These are phyloP conservation scores for Ajuga reptans DNA, from an alignment of 305 asterid genomes.

Conservation along the genomic window DNA sequence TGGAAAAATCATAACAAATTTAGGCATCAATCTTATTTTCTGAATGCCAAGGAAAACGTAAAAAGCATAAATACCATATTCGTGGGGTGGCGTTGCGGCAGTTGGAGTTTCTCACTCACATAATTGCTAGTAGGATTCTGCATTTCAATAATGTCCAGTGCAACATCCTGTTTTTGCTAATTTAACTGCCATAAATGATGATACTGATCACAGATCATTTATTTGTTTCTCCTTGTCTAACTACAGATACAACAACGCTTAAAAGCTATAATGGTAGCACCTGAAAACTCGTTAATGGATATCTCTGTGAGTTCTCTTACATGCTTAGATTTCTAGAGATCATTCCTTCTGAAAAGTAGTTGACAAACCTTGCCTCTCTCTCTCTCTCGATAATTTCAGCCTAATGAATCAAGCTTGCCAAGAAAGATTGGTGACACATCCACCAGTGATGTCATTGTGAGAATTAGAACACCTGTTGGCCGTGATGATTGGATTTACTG, in stretches of 20 bases:
- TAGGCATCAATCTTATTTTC: background rate
- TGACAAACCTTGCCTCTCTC: conserved; percentile 4
- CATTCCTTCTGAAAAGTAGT: background rate
- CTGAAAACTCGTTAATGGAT: conserved; percentile 33
- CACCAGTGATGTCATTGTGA: conserved; percentile 69
- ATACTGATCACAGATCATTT: background rate
- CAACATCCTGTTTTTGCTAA: background rate
- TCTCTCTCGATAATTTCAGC: too few relatives aligned
- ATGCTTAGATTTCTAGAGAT: conserved; percentile 1
- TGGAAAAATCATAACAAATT: background rate
- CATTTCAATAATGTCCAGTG: background rate
- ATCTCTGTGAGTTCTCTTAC: conserved; percentile 38
- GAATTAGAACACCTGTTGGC: conserved; percentile 60
- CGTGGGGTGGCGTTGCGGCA: background rate
- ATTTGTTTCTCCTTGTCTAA: conserved; percentile 4
- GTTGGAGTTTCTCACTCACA: background rate
- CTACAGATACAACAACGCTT: conserved; percentile 25
- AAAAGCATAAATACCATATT: background rate
- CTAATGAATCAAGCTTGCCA: too few relatives aligned
- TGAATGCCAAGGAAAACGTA: background rate
- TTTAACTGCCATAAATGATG: background rate
- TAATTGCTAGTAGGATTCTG: background rate
- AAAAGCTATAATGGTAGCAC: conserved; percentile 12
- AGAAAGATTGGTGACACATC: conserved; percentile 56
- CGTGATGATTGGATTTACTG: conserved; percentile 83